Evolutionary conservation across 495 filamentous ascomycete genomes (phyloP), one percentile per base, ranked within the genome.

Genomic region (Hapsidospora chrysogenum): DNA sequence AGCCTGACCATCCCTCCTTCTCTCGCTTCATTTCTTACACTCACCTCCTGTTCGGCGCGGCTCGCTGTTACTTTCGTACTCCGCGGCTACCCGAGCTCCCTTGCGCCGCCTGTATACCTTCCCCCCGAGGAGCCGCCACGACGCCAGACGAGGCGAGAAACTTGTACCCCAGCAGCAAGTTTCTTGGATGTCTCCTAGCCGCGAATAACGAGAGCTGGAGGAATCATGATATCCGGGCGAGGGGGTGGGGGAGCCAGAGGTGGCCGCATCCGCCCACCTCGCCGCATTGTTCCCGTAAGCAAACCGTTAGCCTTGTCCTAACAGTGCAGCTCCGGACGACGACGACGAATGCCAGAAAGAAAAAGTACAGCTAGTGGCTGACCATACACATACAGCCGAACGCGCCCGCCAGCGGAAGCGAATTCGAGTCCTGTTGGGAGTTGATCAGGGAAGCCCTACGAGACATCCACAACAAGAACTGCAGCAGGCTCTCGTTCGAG

Each of bases 401-500:
- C 14, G 40, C 44, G 31, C 45, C 39, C 37, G 50, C 39, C 20
- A 49, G 45, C 6, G 36, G 35, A 9, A 46, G 50, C 48, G 80
- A 86, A 41, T 89, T 92, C 51, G 78, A 89, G n/a, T 60, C 63
- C 0, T 77, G 74, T 34, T 99, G 92, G 92, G 57, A 60, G 0
- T 66, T 72, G 9, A 67, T 99, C 2, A 62, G 71, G 1, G 62
- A 71, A 3, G 83, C 89, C 7, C 64, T 96, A 17, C 63, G 52
- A 34, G 80, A 92, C 47, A 96, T 99, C 26, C 84, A 96, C 54
- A 83, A 70, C 13, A 87, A 92, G 52, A 86, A 95, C 52, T 85
- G 84, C 36, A 92, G 85, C 9, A 56, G 65, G 3, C 68, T 99
- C 3, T 94, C 87, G 1, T 99, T 93, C 57, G 92, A 99, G 56